Percentiles rank a stretch among this genome's conserved stretches.
Evolutionary conservation across 148 eudicot genomes (phyloP).

Genomic region (Arctostaphylos glauca): DNA sequence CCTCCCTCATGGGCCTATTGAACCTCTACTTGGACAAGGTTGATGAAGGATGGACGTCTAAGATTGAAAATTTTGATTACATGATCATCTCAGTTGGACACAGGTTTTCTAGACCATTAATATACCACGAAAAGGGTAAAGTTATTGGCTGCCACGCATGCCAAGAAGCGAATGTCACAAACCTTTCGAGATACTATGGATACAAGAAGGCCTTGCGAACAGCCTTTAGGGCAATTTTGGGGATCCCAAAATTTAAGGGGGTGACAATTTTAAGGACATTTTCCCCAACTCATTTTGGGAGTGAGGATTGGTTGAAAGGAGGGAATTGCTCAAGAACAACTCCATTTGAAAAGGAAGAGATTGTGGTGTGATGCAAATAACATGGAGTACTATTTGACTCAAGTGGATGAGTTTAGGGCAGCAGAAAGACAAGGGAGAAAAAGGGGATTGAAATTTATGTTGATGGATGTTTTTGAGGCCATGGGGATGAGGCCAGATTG

Average conservation of each 20-base stretch:
- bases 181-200: slow-evolving; percentile 37
- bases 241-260: slow-evolving; percentile 36
- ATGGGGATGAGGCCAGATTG: slow-evolving; percentile 58
- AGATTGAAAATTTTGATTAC: slow-evolving; percentile 40
- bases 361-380: slow-evolving; percentile 25
- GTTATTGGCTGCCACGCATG: slow-evolving; percentile 49
- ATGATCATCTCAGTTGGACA: slow-evolving; percentile 46
- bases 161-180: slow-evolving; percentile 26
- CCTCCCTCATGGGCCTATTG: slow-evolving; percentile 23
- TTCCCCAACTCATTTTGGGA: slow-evolving; percentile 47
- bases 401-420: slow-evolving; percentile 46
- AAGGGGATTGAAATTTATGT: slow-evolving; percentile 34
- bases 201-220: slow-evolving; percentile 45
- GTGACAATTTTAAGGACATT: slow-evolving; percentile 36
- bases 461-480: slow-evolving; percentile 39
- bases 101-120: slow-evolving; percentile 47
- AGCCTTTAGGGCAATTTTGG: slow-evolving; percentile 37
- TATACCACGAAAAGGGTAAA: slow-evolving; percentile 33
- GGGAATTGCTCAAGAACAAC: slow-evolving; percentile 41
- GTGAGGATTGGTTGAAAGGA: slow-evolving; percentile 49
- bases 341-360: slow-evolving; percentile 32
- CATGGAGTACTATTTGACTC: slow-evolving; percentile 50
- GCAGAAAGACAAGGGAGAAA: slow-evolving; percentile 38
- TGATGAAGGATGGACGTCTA: slow-evolving; percentile 36
- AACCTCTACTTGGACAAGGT: slow-evolving; percentile 45